phyloP scores from a whole-genome alignment of 1,139 yeast species.

The Suhomyces bokatorum region DNA sequence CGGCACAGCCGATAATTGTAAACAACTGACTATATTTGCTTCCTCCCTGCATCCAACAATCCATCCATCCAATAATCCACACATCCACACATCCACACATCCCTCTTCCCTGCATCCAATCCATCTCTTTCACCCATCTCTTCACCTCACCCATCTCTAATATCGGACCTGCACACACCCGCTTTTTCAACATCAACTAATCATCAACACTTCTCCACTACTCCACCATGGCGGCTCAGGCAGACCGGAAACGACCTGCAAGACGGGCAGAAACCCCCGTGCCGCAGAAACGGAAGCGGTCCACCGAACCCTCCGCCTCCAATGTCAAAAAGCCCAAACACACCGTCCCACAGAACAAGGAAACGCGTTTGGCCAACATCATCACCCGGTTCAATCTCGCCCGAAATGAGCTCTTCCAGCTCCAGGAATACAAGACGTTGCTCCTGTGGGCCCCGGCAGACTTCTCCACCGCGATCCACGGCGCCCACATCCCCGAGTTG shows the following conservation, averaged over 20 bases:
- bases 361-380: constrained; percentile 32
- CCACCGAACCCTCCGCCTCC: neutral
- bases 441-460: constrained; percentile 61
- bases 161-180: neutral
- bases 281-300: constrained; percentile 10
- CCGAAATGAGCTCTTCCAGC: constrained; percentile 55
- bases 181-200: constrained; percentile 1
- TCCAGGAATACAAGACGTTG: constrained; percentile 59
- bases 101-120: no score
- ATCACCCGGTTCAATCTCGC: constrained; percentile 47
- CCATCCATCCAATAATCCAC: no score
- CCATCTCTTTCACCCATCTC: no score
- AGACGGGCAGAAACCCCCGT: constrained; percentile 3
- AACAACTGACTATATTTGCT: no score
- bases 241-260: constrained; percentile 10
- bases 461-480: constrained; percentile 25
- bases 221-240: constrained; percentile 7
- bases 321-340: constrained; percentile 1
- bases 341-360: constrained; percentile 11
- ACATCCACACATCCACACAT: no score
- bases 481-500: constrained; percentile 32
- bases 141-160: neutral
- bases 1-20: neutral
- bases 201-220: neutral
- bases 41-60: no score